phyloP scores from a whole-genome alignment of 2,329 filamentous ascomycete species.

The Chalaropsis ovoidea region DNA sequence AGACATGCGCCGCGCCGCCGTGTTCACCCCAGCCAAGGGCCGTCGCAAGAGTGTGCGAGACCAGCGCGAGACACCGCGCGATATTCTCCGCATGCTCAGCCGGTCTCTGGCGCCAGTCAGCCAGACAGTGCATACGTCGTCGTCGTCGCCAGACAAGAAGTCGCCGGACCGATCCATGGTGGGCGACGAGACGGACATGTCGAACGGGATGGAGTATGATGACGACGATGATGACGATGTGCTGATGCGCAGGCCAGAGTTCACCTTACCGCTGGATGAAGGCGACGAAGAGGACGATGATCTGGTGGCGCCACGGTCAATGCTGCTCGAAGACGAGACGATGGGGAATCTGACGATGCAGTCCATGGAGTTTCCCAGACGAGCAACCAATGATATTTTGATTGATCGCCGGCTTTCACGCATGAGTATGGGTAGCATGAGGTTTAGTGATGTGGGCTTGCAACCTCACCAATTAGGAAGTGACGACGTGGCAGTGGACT shows the following conservation, averaged over 20 bases:
- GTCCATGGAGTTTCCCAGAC: slow-evolving; percentile 50
- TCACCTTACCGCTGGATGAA: slow-evolving; percentile 46
- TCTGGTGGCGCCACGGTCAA: slow-evolving; percentile 44
- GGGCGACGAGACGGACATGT: slow-evolving; percentile 26
- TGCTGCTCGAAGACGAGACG: slow-evolving; percentile 46
- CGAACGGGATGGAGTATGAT: slow-evolving; percentile 28
- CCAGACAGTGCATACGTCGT: slow-evolving; percentile 39
- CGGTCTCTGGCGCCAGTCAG: slow-evolving; percentile 43
- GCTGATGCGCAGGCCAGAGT: slow-evolving; percentile 42
- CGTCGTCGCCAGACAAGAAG: slow-evolving; percentile 33
- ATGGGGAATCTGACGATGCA: slow-evolving; percentile 46
- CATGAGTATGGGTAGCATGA: slow-evolving; percentile 44
- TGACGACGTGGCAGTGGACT: slow-evolving; percentile 38
- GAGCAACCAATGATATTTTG: slow-evolving; percentile 41
- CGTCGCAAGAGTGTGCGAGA: slow-evolving; percentile 48
- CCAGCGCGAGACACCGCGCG: slow-evolving; percentile 47
- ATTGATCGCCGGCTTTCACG: slow-evolving; percentile 39
- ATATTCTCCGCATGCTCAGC: slow-evolving; percentile 45
- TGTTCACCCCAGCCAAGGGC: slow-evolving; percentile 50
- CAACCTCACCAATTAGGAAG: slow-evolving; percentile 31
- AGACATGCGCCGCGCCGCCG: slow-evolving; percentile 48
- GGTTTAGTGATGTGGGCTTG: slow-evolving; percentile 45
- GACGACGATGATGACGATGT: slow-evolving; percentile 38
- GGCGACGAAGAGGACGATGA: slow-evolving; percentile 42
- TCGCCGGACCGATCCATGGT: slow-evolving; percentile 27